Evolutionary conservation across 306 rosid species (phyloP), one percentile per base, ranked within the genome.

Genomic region (Cicer judaicum): DNA sequence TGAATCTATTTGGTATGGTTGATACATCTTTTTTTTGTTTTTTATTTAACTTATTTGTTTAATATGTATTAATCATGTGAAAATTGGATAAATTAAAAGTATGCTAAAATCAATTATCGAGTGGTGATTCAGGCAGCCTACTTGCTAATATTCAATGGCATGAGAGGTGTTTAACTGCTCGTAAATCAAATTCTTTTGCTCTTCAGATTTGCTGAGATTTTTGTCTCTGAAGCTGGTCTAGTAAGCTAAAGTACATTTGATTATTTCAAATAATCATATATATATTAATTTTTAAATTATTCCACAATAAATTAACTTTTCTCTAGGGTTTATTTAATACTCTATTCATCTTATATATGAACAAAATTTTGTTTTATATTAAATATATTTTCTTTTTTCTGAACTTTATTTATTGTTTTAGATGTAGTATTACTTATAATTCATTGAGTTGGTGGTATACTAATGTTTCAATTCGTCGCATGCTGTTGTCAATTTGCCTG

Each of bases 41-140:
- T 7, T 1, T 29, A 29, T 29, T 38, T 0, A 1, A 2, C 7
- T 8, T 29, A 7, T 12, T 39, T 53, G 7, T 4, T 0, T 14
- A 2, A n/a, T 5, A 4, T 18, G 3, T 44, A 41, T 10, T 1
- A 1, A 16, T 2, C 5, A 1, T 61, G 24, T 60, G 14, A 6
- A 47, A 42, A 9, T 64, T 5, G 8, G 5, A 39, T 8, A 29
- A 59, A 24, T 57, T 24, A 11, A 2, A 2, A 9, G 6, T 46
- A 2, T 2, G 8, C 0, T 6, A 50, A 50, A 14, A 7, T 0
- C 1, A 2, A 24, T 0, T 34, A 48, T 80, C 81, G 97, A 89
- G 92, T 79, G 72, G 98, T 91, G 78, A 88, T 89, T 93, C 98
- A 93, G 98, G 96, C 96, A 89, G 80, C 91, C 91, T 84, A 54